phyloP scores from a whole-genome alignment of 1,139 yeast species.

The Geotrichum macrosporum region DNA sequence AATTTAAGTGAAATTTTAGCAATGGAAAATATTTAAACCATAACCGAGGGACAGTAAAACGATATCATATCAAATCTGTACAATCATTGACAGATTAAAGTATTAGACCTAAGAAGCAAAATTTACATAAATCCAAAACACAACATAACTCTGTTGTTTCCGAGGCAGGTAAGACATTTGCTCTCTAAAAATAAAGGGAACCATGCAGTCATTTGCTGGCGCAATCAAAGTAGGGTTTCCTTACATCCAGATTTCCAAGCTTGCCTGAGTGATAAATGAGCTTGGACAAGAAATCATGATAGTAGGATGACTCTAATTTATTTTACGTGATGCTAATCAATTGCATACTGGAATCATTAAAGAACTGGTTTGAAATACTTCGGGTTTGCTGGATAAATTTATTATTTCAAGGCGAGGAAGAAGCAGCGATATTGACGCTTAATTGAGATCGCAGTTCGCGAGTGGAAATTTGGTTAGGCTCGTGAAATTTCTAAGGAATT shows the following conservation, averaged over 20 bases:
- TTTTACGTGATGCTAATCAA: neutral
- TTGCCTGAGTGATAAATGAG: constrained; percentile 80
- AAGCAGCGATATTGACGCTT: no score
- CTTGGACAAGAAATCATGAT: constrained; percentile 82
- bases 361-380: constrained; percentile 94
- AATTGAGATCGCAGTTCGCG: no score
- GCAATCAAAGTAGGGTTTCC: constrained; percentile 87
- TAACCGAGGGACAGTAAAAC: constrained; percentile 74
- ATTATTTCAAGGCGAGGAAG: no score
- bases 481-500: no score
- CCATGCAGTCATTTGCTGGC: constrained; percentile 71
- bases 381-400: no score
- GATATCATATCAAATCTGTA: constrained; percentile 72
- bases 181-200: constrained; percentile 75
- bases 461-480: no score
- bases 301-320: constrained; percentile 9
- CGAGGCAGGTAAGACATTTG: constrained; percentile 91
- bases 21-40: constrained; percentile 60
- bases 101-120: constrained; percentile 68
- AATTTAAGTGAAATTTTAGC: constrained; percentile 55
- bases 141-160: constrained; percentile 79
- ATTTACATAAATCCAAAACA: constrained; percentile 74
- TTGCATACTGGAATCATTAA: constrained; percentile 71
- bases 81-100: constrained; percentile 78
- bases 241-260: constrained; percentile 71